A percentile compares a stretch with the other conserved stretches of the same genome.
These are phyloP conservation scores for Mycena chlorophos DNA, from an alignment of 768 basidiomycete genomes.

Conservation along the genomic window DNA sequence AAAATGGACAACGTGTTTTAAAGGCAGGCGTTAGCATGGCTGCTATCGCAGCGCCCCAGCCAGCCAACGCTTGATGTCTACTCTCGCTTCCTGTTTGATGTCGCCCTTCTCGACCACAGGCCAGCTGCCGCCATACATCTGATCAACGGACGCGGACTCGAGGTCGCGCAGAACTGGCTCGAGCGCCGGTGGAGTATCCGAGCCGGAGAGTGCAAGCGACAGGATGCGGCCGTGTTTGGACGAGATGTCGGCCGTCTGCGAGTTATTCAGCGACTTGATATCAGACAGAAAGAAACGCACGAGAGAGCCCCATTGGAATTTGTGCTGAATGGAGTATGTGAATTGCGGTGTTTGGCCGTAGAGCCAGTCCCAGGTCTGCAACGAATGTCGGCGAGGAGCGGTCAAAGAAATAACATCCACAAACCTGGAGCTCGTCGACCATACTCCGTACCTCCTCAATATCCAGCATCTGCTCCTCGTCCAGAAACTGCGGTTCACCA, in stretches of 20 bases:
- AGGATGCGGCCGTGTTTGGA: constrained; percentile 16
- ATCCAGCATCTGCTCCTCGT: neutral
- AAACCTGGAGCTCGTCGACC: neutral
- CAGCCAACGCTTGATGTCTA: too few species aligned
- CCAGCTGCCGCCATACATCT: too few species aligned
- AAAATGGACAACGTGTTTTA: too few species aligned
- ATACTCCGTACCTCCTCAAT: neutral
- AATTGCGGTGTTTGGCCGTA: constrained; percentile 96
- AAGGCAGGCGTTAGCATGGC: too few species aligned
- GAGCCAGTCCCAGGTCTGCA: constrained; percentile 88
- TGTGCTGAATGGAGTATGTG: constrained; percentile 51
- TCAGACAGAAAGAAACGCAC: constrained; percentile 33
- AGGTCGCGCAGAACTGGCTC: neutral
- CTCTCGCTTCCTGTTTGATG: too few species aligned
- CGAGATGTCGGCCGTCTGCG: constrained; percentile 8
- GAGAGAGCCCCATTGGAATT: constrained; percentile 55
- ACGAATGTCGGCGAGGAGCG: neutral
- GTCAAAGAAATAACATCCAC: neutral
- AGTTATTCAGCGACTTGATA: neutral
- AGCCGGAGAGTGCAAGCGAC: constrained; percentile 8
- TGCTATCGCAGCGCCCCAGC: too few species aligned
- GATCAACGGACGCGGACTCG: too few species aligned
- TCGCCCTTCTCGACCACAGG: too few species aligned
- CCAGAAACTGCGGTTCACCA: neutral
- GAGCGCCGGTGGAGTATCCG: neutral